Evolutionary conservation across 768 basidiomycete species (phyloP), one percentile per base, ranked within the genome.

Genomic region (Lactifluus piperatus): DNA sequence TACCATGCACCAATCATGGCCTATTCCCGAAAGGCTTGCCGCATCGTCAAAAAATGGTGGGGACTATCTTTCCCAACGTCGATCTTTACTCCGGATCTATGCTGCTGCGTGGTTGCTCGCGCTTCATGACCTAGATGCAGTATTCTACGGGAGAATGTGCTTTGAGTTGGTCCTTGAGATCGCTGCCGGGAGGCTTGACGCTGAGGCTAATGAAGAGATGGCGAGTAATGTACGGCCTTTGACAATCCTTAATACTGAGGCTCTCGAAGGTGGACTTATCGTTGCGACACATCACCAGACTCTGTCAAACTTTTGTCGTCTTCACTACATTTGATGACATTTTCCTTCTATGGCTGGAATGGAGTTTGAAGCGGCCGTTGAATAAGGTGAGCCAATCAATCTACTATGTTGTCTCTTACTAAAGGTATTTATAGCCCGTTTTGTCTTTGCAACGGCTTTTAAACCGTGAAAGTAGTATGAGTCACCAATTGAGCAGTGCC

Each of bases 101-200:
- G 84, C 77, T 14, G 68, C 75, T 18, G 79, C 78, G 22, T 93
- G 91, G 91, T 72, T 92, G 45, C 72, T 77, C 29, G 82, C 85
- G 37, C 70, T 91, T 26, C 85, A 89, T 68, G 75, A 84, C 50
- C 79, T 81, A 54, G 82, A 86, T 65, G 64, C 78, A 20, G 70
- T 68, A 1, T 67, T 75, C 8, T 92, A 88, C 67, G 74, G 77
- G 10, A 66, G 70, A 27, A 71, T 79, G 41, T 37, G 88, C 3
- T 88, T 80, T 58, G 78, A 82, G 7, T 69, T 80, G 27, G 81
- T 80, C 56, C 64, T 71, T 7, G 81, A 84, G 61, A 64, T 76
- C 27, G 76, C 79, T 3, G 71, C 71, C 30, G 75, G 73, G 18
- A 32, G 11, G 10, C n/a, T 26, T 36, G 51, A 24, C 18, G 39